Base-by-base conservation (phyloP, 805 yeast genomes). In the Candida tammaniensis region DNA sequence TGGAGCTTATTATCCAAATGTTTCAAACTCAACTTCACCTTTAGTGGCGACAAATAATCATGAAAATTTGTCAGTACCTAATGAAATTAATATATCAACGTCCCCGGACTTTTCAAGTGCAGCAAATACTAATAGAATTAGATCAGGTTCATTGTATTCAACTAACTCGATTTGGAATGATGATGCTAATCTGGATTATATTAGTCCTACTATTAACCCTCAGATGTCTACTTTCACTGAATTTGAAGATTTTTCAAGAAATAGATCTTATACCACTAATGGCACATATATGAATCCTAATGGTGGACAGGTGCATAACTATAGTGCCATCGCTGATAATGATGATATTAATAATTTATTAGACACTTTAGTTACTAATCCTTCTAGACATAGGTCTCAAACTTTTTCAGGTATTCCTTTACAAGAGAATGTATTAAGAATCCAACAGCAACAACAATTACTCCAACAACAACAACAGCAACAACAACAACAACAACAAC, bases 121-220 rank as follows among this genome's bases (percentile, higher is more conserved):
- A 21, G 34, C 26, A 20, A 27, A 33, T 18, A 7, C 30, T 5
- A 36, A 65, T 20, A 58, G 84, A 43, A 56, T 73, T 43, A 67
- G 85, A 35, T 76, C 82, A 1, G 78, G 80, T 4, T 76, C 82
- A 1, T 57, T 78, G 29, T 65, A 73, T 43, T 59, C 68, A 17
- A 58, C 68, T 3, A 56, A 64, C 42, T 74, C 82, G 24, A 78
- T 79, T 35, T 79, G 85, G 85, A 73, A 74, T 42, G 79, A 72
- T 46, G 74, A 70, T 30, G 31, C 14, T 14, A 20, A 30, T 27
- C 35, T 32, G 12, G 27, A 38, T 8, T 37, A 32, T 23, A 24
- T 40, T 4, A 43, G 47, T 32, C 47, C 47, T 8, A 30, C 42
- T 12, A 23, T 40, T 7, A 39, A 35, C 13, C 28, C 44, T 24